Conservation (phyloP, 1,139 yeast species). For the Kurtzmaniella quercitrusa region DNA sequence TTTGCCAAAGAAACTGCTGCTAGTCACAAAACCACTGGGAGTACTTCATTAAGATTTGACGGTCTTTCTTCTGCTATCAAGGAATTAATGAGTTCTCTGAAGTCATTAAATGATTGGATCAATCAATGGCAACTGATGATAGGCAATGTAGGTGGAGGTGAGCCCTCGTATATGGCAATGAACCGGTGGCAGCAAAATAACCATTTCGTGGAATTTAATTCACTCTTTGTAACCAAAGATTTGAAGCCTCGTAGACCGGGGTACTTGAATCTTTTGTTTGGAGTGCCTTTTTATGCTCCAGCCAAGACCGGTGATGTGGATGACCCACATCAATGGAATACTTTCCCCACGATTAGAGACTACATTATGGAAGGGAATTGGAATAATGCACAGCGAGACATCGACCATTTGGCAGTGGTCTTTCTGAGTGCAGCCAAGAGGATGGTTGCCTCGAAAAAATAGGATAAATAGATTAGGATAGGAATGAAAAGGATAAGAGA, state of each 20-base stretch:
- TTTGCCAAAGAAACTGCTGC: slow-evolving; percentile 27
- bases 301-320: slow-evolving; percentile 21
- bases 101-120: slow-evolving; percentile 39
- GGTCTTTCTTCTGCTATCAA: slow-evolving; percentile 21
- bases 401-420: slow-evolving; percentile 38
- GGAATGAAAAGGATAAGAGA: background rate
- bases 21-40: slow-evolving; percentile 13
- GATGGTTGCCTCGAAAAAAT: background rate
- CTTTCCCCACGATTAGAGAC: slow-evolving; percentile 76
- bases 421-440: background rate
- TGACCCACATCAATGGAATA: slow-evolving; percentile 48
- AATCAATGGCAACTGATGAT: slow-evolving; percentile 50
- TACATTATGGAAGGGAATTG: slow-evolving; percentile 47
- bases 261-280: slow-evolving; percentile 65
- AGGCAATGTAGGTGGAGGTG: slow-evolving; percentile 38
- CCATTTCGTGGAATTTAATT: slow-evolving; percentile 54
- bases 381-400: slow-evolving; percentile 52
- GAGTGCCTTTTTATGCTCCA: slow-evolving; percentile 64
- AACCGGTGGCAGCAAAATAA: slow-evolving; percentile 81
- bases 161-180: slow-evolving; percentile 66
- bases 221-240: slow-evolving; percentile 42
- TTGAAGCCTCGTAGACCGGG: slow-evolving; percentile 58
- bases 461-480: background rate
- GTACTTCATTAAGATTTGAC: slow-evolving; percentile 23
- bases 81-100: slow-evolving; percentile 19